These are phyloP conservation scores for Aspergillus spinulosporus DNA, from an alignment of 2,329 filamentous ascomycete genomes.

Conservation along the genomic window DNA sequence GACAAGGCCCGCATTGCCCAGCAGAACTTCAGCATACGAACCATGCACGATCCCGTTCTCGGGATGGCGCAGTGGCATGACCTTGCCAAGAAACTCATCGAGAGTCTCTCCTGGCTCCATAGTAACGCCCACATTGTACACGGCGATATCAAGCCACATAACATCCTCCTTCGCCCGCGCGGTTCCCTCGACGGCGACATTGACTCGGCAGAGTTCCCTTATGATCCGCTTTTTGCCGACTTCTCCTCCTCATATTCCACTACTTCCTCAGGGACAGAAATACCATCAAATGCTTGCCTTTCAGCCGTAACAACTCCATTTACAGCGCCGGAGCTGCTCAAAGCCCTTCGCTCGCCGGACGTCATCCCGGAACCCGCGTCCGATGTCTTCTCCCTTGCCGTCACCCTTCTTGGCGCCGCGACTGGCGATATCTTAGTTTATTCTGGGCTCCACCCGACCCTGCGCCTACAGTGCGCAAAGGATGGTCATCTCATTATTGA, in stretches of 20 bases:
- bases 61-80: slow-evolving; percentile 43
- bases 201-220: slow-evolving; percentile 32
- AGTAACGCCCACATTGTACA: slow-evolving; percentile 43
- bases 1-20: slow-evolving; percentile 32
- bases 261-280: slow-evolving; percentile 16
- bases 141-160: slow-evolving; percentile 51
- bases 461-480: slow-evolving; percentile 45
- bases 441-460: slow-evolving; percentile 40
- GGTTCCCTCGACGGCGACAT: slow-evolving; percentile 12
- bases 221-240: slow-evolving; percentile 46
- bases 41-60: slow-evolving; percentile 49
- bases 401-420: slow-evolving; percentile 47
- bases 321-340: slow-evolving; percentile 48
- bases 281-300: slow-evolving; percentile 25
- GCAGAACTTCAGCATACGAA: slow-evolving; percentile 40
- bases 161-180: slow-evolving; percentile 41
- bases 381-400: slow-evolving; percentile 49
- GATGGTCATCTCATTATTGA: slow-evolving; percentile 47
- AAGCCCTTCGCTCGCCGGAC: slow-evolving; percentile 36
- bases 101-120: slow-evolving; percentile 48
- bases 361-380: slow-evolving; percentile 40
- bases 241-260: slow-evolving; percentile 45
- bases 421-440: slow-evolving; percentile 49
- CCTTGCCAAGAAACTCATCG: slow-evolving; percentile 43
- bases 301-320: slow-evolving; percentile 49